Evolutionary conservation across 805 yeast genomes (phyloP).

Genomic region (Ogataea trehalophila): DNA sequence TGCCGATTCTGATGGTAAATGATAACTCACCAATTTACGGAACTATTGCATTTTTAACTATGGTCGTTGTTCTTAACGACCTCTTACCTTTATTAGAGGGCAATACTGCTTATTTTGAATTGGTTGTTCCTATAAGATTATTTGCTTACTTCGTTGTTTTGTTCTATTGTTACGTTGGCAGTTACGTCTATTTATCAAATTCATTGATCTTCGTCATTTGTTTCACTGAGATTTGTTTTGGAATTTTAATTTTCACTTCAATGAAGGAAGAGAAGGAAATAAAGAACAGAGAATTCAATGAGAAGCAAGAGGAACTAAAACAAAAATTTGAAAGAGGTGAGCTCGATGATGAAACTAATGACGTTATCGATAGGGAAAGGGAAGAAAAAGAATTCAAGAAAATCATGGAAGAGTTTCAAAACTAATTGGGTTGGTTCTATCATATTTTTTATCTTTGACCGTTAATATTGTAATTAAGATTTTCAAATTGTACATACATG

Average conservation of each 20-base stretch:
- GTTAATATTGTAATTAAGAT: neutral
- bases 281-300: constrained; percentile 28
- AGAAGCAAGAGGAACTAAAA: constrained; percentile 14
- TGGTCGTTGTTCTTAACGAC: constrained; percentile 45
- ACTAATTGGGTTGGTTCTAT: too few relatives aligned
- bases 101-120: constrained; percentile 47
- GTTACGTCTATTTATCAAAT: constrained; percentile 49
- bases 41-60: constrained; percentile 41
- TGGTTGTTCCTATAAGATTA: constrained; percentile 56
- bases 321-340: constrained; percentile 28
- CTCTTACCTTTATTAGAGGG: constrained; percentile 50
- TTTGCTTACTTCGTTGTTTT: constrained; percentile 45
- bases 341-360: constrained; percentile 15
- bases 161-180: constrained; percentile 43
- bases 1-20: constrained; percentile 29
- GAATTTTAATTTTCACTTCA: constrained; percentile 55
- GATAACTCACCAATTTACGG: constrained; percentile 38
- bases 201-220: constrained; percentile 55
- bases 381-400: constrained; percentile 28
- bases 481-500: neutral
- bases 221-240: constrained; percentile 67
- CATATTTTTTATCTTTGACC: too few relatives aligned
- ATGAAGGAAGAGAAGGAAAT: constrained; percentile 59
- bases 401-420: constrained; percentile 28
- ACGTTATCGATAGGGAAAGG: constrained; percentile 18